Percentiles rank a stretch among this genome's conserved stretches.
Evolutionary conservation across 1,284 basidiomycete genomes (phyloP).

Genomic region (Sanghuangporus sanghuang): DNA sequence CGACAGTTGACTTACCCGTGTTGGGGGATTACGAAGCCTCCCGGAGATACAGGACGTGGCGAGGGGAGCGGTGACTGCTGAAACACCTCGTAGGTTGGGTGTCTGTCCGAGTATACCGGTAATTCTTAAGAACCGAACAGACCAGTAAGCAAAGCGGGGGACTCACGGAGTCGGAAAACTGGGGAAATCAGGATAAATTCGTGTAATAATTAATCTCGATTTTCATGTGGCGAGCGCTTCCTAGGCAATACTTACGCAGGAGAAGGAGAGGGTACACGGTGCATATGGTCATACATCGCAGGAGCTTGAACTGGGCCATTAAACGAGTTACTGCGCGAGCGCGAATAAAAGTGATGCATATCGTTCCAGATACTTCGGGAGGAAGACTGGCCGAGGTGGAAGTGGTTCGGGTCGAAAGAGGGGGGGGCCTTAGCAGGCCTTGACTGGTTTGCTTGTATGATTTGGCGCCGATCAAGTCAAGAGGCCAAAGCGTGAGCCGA

Average conservation of each 20-base stretch:
- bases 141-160: not conserved
- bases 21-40: conserved; percentile 11
- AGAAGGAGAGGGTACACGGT: conserved; percentile 1
- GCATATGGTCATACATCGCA: not conserved
- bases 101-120: not conserved
- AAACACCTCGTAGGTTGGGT: not conserved
- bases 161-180: conserved; percentile 10
- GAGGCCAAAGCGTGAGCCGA: not conserved
- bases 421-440: not conserved
- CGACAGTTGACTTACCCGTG: not conserved
- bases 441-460: not conserved
- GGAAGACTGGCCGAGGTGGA: not conserved
- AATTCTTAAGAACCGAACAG: not conserved
- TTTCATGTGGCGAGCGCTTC: not conserved
- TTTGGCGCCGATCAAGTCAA: not conserved
- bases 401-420: not conserved
- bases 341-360: conserved; percentile 3
- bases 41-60: conserved; percentile 1
- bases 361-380: conserved; percentile 1
- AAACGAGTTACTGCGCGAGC: conserved; percentile 13
- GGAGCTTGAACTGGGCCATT: conserved; percentile 6
- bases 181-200: not conserved
- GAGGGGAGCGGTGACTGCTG: not conserved
- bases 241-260: conserved; percentile 6
- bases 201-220: not conserved